Percentiles rank a stretch among this genome's conserved stretches.
Conservation (phyloP, 768 basidiomycete genomes). For the Asterophora parasitica region DNA sequence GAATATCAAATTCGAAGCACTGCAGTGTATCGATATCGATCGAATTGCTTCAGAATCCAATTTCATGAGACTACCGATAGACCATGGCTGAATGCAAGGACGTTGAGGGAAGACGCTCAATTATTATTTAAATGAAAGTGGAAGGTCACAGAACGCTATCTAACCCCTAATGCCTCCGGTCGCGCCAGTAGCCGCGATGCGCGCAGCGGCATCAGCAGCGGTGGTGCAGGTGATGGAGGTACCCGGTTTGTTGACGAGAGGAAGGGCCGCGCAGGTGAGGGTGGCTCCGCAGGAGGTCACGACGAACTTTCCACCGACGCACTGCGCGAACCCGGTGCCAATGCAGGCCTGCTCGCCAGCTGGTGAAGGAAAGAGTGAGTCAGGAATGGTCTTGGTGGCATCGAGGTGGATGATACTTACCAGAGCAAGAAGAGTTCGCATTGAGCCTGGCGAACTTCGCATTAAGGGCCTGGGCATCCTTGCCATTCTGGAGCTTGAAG, state of each 20-base stretch:
- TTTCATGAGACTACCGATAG: no score
- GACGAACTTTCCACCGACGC: slow-evolving; percentile 43
- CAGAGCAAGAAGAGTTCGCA: slow-evolving; percentile 40
- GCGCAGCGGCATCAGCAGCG: slow-evolving; percentile 36
- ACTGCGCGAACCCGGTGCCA: slow-evolving; percentile 44
- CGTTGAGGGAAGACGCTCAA: neutral
- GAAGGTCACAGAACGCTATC: slow-evolving; percentile 10
- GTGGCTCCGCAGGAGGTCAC: slow-evolving; percentile 32
- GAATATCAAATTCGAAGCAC: no score
- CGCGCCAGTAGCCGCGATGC: slow-evolving; percentile 38
- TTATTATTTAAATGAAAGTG: neutral
- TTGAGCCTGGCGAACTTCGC: slow-evolving; percentile 46
- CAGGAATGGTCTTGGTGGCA: neutral
- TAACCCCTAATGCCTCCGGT: slow-evolving; percentile 32
- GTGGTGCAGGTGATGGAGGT: slow-evolving; percentile 51
- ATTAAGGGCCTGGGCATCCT: slow-evolving; percentile 47
- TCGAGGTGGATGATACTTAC: slow-evolving; percentile 11
- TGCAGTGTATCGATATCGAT: no score
- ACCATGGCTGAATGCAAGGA: no score
- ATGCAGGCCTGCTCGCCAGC: slow-evolving; percentile 45
- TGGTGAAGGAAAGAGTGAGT: slow-evolving; percentile 19
- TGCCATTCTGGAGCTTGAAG: slow-evolving; percentile 42
- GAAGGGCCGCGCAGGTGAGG: slow-evolving; percentile 44
- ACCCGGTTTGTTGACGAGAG: slow-evolving; percentile 49
- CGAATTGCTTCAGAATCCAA: no score